phyloP scores from a whole-genome alignment of 352 stramenopile genomes.

The Pythium coloratum region DNA sequence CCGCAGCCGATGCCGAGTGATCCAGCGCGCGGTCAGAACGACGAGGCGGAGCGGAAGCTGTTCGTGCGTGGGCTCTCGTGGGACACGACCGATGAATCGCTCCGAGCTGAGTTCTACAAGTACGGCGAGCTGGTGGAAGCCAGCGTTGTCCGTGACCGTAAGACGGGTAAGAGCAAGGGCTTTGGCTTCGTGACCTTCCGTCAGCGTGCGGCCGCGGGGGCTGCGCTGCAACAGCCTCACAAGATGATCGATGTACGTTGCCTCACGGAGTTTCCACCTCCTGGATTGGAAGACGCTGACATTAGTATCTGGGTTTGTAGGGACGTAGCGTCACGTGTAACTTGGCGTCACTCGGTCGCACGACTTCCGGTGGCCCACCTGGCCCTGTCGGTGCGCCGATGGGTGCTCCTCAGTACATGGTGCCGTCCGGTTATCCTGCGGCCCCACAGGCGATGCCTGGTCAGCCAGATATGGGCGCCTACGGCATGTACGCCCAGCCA shows the following conservation, averaged over 20 bases:
- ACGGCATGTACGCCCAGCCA: conserved; percentile 23
- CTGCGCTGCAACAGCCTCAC: conserved; percentile 55
- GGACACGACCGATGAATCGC: conserved; percentile 52
- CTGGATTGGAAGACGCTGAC: not conserved
- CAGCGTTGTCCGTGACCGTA: conserved; percentile 45
- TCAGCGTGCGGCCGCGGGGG: conserved; percentile 41
- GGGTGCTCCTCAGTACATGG: conserved; percentile 13
- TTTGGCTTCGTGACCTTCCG: conserved; percentile 70
- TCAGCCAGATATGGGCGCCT: conserved; percentile 19
- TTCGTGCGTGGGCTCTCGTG: conserved; percentile 61
- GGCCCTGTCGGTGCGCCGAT: conserved; percentile 4
- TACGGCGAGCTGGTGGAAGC: conserved; percentile 64
- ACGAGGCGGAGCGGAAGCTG: conserved; percentile 56
- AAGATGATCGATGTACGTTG: conserved; percentile 68
- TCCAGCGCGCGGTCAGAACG: conserved; percentile 23
- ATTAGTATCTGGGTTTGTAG: conserved; percentile 23
- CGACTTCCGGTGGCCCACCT: not conserved
- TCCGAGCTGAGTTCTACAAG: conserved; percentile 58
- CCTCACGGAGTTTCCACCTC: not conserved
- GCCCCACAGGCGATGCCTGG: conserved; percentile 7
- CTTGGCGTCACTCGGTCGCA: conserved; percentile 39
- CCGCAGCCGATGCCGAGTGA: conserved; percentile 18
- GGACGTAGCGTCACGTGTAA: conserved; percentile 61
- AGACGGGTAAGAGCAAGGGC: conserved; percentile 65
- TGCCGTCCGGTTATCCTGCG: conserved; percentile 5